A percentile compares a stretch with the other conserved stretches of the same genome.
phyloP scores from a whole-genome alignment of 2,329 filamentous ascomycete genomes.

The Monosporascus cannonballus region DNA sequence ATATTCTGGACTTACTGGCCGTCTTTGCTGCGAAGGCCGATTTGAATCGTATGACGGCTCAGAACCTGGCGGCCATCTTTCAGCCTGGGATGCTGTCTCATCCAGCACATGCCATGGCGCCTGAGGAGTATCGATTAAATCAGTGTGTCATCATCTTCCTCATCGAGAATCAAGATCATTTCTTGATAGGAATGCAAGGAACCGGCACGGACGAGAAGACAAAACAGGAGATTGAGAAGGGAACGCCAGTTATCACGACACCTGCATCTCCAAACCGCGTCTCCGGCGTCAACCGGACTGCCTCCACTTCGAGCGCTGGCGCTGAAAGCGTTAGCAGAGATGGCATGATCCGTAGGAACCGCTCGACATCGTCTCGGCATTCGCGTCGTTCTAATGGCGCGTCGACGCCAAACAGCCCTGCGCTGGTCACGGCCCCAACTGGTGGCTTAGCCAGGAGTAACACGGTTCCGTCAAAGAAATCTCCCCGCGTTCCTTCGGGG shows the following conservation, averaged over 20 bases:
- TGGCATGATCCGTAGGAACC: slow-evolving; percentile 75
- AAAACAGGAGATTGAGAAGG: slow-evolving; percentile 60
- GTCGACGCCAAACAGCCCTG: slow-evolving; percentile 63
- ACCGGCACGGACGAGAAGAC: slow-evolving; percentile 91
- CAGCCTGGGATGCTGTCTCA: slow-evolving; percentile 95
- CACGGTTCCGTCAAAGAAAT: slow-evolving; percentile 87
- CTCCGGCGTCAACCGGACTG: slow-evolving; percentile 62
- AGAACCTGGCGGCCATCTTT: slow-evolving; percentile 93
- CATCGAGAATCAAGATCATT: slow-evolving; percentile 97
- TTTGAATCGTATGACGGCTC: slow-evolving; percentile 92
- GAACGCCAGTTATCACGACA: slow-evolving; percentile 50
- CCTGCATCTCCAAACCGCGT: slow-evolving; percentile 47
- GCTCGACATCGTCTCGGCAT: slow-evolving; percentile 85
- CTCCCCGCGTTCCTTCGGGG: slow-evolving; percentile 61
- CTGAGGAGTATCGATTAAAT: slow-evolving; percentile 87
- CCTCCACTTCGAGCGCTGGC: slow-evolving; percentile 82
- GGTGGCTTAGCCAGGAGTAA: slow-evolving; percentile 65
- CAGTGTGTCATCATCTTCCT: slow-evolving; percentile 97
- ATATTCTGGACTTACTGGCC: slow-evolving; percentile 90
- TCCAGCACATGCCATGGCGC: slow-evolving; percentile 90
- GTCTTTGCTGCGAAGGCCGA: slow-evolving; percentile 97
- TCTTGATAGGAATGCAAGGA: slow-evolving; percentile 96
- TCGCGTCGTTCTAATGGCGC: slow-evolving; percentile 69
- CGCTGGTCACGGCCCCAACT: slow-evolving; percentile 46
- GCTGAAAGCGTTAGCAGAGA: slow-evolving; percentile 81